Conservation (phyloP, 1,284 basidiomycete species). For the Moesziomyces antarcticus region DNA sequence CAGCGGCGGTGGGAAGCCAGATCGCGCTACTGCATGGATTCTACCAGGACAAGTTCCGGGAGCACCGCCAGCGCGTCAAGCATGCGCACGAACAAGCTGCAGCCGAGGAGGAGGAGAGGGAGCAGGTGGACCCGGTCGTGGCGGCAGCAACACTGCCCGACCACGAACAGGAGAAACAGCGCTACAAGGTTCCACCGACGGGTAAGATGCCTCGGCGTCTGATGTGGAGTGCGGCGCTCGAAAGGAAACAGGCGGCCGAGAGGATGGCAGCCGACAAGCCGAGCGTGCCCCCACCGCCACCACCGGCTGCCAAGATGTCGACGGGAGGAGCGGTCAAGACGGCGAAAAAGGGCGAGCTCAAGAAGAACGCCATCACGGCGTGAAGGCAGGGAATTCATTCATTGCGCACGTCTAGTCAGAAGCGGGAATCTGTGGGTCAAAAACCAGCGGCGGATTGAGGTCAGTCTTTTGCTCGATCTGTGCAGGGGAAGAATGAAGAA, state of each 20-base stretch:
- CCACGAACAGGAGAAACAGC: conserved; percentile 57
- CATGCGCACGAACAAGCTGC: conserved; percentile 8
- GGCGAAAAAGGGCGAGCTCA: conserved; percentile 20
- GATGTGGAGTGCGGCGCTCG: conserved; percentile 31
- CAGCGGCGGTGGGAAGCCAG: conserved; percentile 77
- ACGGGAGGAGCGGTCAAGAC: not conserved
- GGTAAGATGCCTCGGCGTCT: conserved; percentile 60
- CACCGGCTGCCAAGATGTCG: not conserved
- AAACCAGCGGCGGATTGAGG: too few species aligned
- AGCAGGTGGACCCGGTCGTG: conserved; percentile 11
- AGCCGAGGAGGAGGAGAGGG: not conserved
- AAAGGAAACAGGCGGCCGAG: conserved; percentile 8
- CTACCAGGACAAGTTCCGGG: conserved; percentile 68
- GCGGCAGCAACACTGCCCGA: conserved; percentile 48
- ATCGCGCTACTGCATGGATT: conserved; percentile 85
- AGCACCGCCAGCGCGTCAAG: conserved; percentile 28
- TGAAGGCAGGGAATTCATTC: conserved; percentile 1
- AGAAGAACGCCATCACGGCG: conserved; percentile 24
- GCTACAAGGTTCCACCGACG: conserved; percentile 64
- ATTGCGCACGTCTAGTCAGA: conserved; percentile 18
- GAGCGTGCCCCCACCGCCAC: not conserved
- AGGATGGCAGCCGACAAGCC: conserved; percentile 3
- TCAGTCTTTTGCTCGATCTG: too few species aligned
- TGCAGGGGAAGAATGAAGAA: too few species aligned
- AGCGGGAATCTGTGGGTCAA: conserved; percentile 14